Percentiles rank a stretch among this genome's conserved stretches.
Evolutionary conservation across 2,329 filamentous ascomycete genomes (phyloP).

Genomic region (Pseudogymnoascus sp.): DNA sequence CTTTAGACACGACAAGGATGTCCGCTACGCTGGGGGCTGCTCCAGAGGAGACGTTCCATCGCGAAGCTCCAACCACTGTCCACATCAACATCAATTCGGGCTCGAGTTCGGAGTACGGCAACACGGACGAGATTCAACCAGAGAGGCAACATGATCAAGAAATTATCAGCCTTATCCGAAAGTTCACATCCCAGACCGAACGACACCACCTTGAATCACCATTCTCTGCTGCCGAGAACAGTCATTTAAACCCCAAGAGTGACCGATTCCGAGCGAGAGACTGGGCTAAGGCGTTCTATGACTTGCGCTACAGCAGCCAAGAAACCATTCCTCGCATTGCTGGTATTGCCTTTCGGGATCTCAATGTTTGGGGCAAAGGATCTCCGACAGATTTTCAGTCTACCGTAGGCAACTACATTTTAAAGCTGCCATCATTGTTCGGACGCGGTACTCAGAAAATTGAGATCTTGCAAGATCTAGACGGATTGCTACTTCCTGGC

Average conservation of each 20-base stretch:
- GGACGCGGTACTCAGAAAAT: slow-evolving; percentile 28
- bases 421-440: slow-evolving; percentile 1
- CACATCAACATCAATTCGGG: background rate
- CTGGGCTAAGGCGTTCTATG: slow-evolving; percentile 11
- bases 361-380: slow-evolving; percentile 21
- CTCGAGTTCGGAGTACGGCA: background rate
- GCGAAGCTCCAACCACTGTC: background rate
- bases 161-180: background rate
- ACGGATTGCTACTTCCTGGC: slow-evolving; percentile 59
- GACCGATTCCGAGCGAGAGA: background rate
- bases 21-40: background rate
- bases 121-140: background rate
- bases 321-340: slow-evolving; percentile 15
- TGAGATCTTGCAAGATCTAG: slow-evolving; percentile 60
- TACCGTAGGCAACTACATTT: slow-evolving; percentile 19
- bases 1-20: background rate
- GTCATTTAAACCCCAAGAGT: background rate
- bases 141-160: background rate
- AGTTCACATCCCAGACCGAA: background rate
- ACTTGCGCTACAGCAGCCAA: background rate
- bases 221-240: background rate
- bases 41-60: background rate
- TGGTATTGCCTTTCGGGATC: slow-evolving; percentile 19
- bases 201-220: background rate
- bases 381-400: slow-evolving; percentile 22